Evolutionary conservation across 768 basidiomycete genomes (phyloP).

Genomic region (Leccinum subgranulosum): DNA sequence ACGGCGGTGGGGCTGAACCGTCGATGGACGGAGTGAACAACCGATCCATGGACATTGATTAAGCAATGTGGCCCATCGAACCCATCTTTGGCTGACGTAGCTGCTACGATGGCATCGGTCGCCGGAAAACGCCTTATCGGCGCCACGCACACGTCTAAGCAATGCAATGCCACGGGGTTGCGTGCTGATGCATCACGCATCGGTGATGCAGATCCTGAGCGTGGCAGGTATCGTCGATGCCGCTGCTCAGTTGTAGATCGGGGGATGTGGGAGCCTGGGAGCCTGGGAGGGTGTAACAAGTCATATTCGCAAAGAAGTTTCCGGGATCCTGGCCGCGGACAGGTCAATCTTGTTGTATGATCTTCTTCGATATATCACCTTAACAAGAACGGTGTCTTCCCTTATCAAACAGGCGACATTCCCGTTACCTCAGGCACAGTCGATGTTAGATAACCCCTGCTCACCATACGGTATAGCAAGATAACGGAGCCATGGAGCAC

Average conservation of each 20-base stretch:
- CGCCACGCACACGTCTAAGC: not conserved
- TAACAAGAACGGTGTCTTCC: not conserved
- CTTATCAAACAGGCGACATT: not conserved
- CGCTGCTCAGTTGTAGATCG: constrained; percentile 1
- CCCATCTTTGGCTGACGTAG: not conserved
- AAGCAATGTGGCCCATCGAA: not conserved
- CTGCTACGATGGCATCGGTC: not conserved
- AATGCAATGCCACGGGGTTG: not conserved
- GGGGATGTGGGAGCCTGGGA: too few relatives aligned
- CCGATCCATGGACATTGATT: not conserved
- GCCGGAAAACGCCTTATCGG: not conserved
- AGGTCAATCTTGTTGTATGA: not conserved
- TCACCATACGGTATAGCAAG: not conserved
- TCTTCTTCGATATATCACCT: not conserved
- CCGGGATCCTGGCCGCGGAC: not conserved
- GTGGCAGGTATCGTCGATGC: not conserved
- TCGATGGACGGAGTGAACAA: not conserved
- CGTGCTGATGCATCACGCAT: not conserved
- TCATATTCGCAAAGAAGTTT: not conserved
- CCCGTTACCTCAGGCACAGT: not conserved
- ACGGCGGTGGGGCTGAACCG: not conserved
- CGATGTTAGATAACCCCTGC: not conserved
- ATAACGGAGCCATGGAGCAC: not conserved
- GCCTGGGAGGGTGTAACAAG: not conserved
- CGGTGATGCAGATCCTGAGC: not conserved